These are phyloP conservation scores for Chenopodium album DNA, from an alignment of 148 eudicot genomes.

Conservation along the genomic window DNA sequence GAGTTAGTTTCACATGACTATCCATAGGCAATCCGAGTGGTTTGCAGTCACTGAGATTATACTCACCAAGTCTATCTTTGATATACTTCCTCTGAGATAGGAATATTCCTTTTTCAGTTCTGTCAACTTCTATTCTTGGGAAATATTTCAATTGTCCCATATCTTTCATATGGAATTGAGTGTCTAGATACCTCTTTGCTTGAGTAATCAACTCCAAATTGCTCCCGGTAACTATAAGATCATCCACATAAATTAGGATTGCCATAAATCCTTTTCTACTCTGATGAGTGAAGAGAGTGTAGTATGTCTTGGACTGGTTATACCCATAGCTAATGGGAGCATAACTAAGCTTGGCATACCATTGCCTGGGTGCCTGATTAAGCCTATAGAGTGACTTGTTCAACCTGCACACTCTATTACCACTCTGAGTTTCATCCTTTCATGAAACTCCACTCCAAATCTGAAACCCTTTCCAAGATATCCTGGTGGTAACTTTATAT, in stretches of 20 bases:
- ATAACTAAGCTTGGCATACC: background rate
- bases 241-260: constrained; percentile 8
- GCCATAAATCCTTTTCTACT: background rate
- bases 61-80: too few species aligned
- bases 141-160: too few species aligned
- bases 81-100: too few species aligned
- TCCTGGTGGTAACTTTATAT: background rate
- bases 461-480: background rate
- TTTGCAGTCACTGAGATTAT: too few species aligned
- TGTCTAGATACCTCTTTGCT: background rate
- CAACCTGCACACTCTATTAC: background rate
- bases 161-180: background rate
- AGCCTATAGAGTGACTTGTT: background rate
- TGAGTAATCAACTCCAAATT: background rate
- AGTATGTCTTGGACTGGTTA: background rate
- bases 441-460: background rate
- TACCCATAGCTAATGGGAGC: background rate
- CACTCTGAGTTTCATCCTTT: too few species aligned
- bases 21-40: too few species aligned
- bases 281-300: background rate
- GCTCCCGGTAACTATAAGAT: background rate
- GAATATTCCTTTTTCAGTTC: too few species aligned
- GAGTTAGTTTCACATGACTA: too few species aligned
- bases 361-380: background rate
- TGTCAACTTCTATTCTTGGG: too few species aligned